phyloP scores from a whole-genome alignment of 345 rosid species.

The Murraya paniculata region DNA sequence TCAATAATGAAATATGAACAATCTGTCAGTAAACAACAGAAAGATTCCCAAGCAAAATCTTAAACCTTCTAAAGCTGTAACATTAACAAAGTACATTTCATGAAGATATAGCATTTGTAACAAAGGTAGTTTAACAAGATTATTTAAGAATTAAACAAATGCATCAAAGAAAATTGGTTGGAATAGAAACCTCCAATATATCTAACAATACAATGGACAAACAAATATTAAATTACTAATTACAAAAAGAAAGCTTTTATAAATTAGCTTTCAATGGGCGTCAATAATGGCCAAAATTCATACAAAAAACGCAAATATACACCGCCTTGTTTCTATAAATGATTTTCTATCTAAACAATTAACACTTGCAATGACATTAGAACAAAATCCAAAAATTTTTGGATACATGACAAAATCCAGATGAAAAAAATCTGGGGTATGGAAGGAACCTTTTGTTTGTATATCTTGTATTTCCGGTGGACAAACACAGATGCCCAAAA shows the following conservation, averaged over 20 bases:
- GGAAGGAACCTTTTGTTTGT: neutral
- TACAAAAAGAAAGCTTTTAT: neutral
- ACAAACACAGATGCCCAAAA: conserved; percentile 12
- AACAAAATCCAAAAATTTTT: conserved; percentile 21
- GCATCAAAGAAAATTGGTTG: too few species aligned
- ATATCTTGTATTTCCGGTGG: conserved; percentile 6
- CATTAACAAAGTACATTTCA: too few species aligned
- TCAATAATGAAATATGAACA: too few species aligned
- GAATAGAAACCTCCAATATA: neutral
- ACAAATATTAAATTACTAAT: neutral
- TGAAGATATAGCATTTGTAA: too few species aligned
- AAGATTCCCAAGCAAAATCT: too few species aligned
- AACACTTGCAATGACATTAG: neutral
- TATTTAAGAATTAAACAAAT: neutral
- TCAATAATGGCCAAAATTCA: neutral
- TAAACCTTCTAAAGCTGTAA: too few species aligned
- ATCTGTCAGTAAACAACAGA: too few species aligned
- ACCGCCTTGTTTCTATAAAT: neutral
- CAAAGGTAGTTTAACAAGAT: neutral
- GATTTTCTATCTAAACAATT: neutral
- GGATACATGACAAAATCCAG: conserved; percentile 7
- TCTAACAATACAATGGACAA: neutral
- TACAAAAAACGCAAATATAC: neutral
- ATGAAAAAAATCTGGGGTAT: conserved; percentile 15
- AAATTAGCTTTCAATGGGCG: neutral